Evolutionary conservation across 768 basidiomycete species (phyloP), one percentile per base, ranked within the genome.

Genomic region (Boletus sp.): DNA sequence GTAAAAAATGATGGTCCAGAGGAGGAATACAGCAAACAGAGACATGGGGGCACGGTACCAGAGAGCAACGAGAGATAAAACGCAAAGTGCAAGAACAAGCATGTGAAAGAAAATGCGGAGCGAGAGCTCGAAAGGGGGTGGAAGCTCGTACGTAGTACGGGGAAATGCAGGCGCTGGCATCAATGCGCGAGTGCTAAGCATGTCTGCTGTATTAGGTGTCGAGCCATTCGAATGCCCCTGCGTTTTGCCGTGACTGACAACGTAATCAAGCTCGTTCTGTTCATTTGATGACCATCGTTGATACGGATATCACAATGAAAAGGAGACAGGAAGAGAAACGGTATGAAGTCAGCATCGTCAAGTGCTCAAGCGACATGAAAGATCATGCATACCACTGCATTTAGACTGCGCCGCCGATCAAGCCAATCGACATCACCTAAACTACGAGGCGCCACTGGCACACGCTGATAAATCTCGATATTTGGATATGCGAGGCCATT

Each of bases 391-490:
- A 91, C 90, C 75, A 87, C 83, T 54, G 81, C 80, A 64, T 83
- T 86, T 32, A 87, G 73, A 67, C 85, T 90, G 55, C 89, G 81
- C 51, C 91, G 78, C 50, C 87, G 82, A 55, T 86, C 81, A 35
- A 91, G 75, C 91, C 91, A 92, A 66, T 89, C 89, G 49, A 89
- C 76, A 66, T 92, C 89, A 32, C 84, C 83, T 39, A 90, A 73
- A 58, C 80, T 84, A 55, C 83, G 76, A 32, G 81, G 76, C 15
- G 78, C 68, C 39, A 58, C 76, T 65, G 65, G 81, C 64, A 69
- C 73, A 66, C 68, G 77, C 59, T 64, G 85, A 78, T 67, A 79
- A 41, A 48, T 75, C 74, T 52, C 78, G 80, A 61, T 84, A 77
- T 58, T 73, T 67, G 65, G 68, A 45, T 71, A 75, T 30, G 71